Conservation (phyloP, 2,329 filamentous ascomycete genomes). For the Nemania diffusa region DNA sequence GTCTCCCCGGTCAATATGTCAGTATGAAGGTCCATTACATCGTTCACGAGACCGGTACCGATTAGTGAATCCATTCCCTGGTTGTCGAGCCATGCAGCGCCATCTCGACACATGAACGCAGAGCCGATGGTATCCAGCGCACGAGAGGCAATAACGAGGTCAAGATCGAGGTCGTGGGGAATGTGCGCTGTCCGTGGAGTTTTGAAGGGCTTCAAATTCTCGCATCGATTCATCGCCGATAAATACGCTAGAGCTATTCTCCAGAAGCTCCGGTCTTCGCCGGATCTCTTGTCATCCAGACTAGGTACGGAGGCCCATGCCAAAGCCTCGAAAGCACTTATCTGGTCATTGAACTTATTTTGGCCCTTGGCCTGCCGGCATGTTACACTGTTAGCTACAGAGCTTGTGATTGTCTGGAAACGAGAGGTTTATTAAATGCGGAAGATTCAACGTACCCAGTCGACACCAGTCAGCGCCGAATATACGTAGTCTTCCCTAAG, state of each 20-base stretch:
- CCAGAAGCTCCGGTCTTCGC: slow-evolving; percentile 6
- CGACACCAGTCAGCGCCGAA: slow-evolving; percentile 1
- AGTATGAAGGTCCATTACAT: slow-evolving; percentile 22
- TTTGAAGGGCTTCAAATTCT: slow-evolving; percentile 9
- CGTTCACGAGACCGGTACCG: slow-evolving; percentile 1
- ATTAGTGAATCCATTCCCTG: slow-evolving; percentile 13
- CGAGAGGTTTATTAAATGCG: no score
- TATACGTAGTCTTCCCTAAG: slow-evolving; percentile 20
- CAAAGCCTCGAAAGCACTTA: slow-evolving; percentile 10
- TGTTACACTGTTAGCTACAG: slow-evolving; percentile 1
- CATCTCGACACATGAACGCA: slow-evolving; percentile 17
- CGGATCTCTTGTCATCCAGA: slow-evolving; percentile 13
- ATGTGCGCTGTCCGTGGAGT: slow-evolving; percentile 5
- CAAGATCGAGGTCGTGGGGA: not conserved
- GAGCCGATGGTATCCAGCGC: slow-evolving; percentile 7
- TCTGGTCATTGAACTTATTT: slow-evolving; percentile 13
- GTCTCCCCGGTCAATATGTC: slow-evolving; percentile 11
- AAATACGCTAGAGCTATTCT: slow-evolving; percentile 13
- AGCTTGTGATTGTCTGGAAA: no score
- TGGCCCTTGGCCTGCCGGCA: not conserved
- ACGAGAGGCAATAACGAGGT: slow-evolving; percentile 9
- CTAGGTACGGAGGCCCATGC: slow-evolving; percentile 6
- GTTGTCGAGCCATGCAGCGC: slow-evolving; percentile 20
- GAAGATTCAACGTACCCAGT: slow-evolving; percentile 19
- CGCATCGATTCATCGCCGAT: not conserved